Conservation (phyloP, 2,329 filamentous ascomycete species). For the Colletotrichum sansevieriae region DNA sequence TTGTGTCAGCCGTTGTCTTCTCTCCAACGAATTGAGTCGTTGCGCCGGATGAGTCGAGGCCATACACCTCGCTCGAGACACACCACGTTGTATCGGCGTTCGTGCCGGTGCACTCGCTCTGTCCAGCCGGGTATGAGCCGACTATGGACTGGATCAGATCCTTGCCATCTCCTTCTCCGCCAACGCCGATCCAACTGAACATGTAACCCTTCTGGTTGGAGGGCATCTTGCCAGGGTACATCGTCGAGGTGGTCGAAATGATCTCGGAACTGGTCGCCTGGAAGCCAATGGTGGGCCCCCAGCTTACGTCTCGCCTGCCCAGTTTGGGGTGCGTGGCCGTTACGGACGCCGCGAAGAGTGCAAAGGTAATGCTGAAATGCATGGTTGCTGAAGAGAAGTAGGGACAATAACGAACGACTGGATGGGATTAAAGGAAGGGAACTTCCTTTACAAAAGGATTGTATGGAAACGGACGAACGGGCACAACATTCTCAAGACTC, state of each 20-base stretch:
- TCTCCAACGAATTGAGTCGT: neutral
- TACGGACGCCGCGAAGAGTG: no score
- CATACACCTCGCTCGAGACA: slow-evolving; percentile 1
- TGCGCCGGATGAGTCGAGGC: neutral
- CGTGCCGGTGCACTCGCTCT: neutral
- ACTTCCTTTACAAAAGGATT: no score
- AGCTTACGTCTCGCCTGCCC: slow-evolving; percentile 1
- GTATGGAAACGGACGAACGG: no score
- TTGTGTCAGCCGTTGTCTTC: neutral
- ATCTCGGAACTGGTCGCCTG: slow-evolving; percentile 1
- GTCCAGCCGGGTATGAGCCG: slow-evolving; percentile 3
- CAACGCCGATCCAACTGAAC: slow-evolving; percentile 6
- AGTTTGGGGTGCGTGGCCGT: neutral
- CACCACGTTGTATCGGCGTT: slow-evolving; percentile 11
- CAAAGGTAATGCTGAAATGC: no score
- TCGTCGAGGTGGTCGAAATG: neutral
- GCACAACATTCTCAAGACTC: no score
- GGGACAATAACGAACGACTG: no score
- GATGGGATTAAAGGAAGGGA: no score
- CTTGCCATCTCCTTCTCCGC: neutral
- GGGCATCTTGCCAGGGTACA: slow-evolving; percentile 9
- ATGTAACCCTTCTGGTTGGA: slow-evolving; percentile 1
- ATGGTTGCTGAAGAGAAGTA: no score
- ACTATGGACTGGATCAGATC: slow-evolving; percentile 12
- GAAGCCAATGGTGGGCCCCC: slow-evolving; percentile 6